Evolutionary conservation across 169 alveolate genomes (phyloP), one percentile per base, ranked within the genome.

Genomic region (Plasmodium malariae): DNA sequence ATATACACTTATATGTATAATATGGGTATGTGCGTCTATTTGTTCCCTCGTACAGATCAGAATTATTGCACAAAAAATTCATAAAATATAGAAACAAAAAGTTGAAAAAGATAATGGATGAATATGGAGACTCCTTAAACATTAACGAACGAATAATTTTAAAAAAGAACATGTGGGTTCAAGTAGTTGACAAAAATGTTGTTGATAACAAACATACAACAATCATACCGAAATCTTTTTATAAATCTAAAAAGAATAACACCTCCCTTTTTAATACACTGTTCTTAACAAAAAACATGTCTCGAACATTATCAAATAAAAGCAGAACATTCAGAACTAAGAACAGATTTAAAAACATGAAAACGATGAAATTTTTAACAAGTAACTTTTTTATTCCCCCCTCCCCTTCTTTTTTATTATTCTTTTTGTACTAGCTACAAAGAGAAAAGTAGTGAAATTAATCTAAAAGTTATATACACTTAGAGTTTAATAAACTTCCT

Each of bases 141-240:
- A 67, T 80, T 67, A 80, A 80, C 43, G 90, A 80, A 67, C 45
- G 71, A 63, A 60, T 80, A 14, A 67, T 80, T 80, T 80, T 80
- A 59, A 80, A 80, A 32, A 80, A 80, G n/a, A 80, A 80, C 49
- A 80, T 80, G 90, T 80, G 90, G 90, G 90, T 80, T 12, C 90
- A 80, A 59, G 85, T 80, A 1, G 83, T 67, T 80, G 90, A 80
- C 21, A 80, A 67, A 57, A 80, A 67, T 67, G 30, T 48, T 36
- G 36, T 51, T 30, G 90, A 80, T 36, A 78, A 78, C 37, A 80
- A 80, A 43, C 90, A 80, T 9, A 67, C 90, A 30, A 67, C 90
- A n/a, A 67, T 80, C 19, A 80, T 80, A 80, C 80, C 80, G 3
- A 80, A 80, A 37, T 80, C 90, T n/a, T 80, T 67, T 80, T 80